Percentiles rank a stretch among this genome's conserved stretches.
Conservation (phyloP, 768 basidiomycete genomes). For the Phanerochaete carnosa region DNA sequence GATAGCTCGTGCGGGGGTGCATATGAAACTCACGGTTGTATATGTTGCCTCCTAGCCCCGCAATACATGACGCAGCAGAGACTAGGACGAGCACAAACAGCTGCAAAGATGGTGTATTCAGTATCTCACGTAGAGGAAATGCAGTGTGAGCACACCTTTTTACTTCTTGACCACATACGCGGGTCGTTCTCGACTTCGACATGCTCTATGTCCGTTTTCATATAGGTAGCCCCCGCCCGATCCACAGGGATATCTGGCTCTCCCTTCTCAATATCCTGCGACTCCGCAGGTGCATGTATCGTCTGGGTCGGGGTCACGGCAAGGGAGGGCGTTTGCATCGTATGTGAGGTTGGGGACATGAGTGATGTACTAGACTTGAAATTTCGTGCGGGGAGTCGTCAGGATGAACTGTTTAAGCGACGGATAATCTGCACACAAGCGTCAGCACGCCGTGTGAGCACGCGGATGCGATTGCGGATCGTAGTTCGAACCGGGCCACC, state of each 20-base stretch:
- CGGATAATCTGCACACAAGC: no score
- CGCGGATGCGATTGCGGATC: no score
- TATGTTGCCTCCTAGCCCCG: slow-evolving; percentile 55
- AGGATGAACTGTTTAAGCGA: not conserved
- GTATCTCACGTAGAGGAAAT: not conserved
- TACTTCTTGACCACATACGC: slow-evolving; percentile 22
- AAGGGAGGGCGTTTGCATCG: not conserved
- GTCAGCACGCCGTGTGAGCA: not conserved
- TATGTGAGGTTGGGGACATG: not conserved
- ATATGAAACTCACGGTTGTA: slow-evolving; percentile 54
- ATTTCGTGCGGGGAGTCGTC: not conserved
- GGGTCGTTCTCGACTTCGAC: slow-evolving; percentile 24
- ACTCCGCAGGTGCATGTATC: not conserved
- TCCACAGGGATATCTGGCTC: not conserved
- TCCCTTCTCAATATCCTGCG: not conserved
- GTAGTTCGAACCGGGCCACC: no score
- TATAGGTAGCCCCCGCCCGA: not conserved
- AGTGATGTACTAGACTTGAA: not conserved
- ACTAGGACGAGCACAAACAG: slow-evolving; percentile 45
- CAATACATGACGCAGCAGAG: slow-evolving; percentile 52
- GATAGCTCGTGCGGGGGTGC: not conserved
- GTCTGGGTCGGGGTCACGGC: not conserved
- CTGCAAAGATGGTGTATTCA: slow-evolving; percentile 22
- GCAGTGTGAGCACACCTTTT: slow-evolving; percentile 17
- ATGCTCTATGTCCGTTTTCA: slow-evolving; percentile 24